These are phyloP conservation scores for Cercospora sp. DNA, from an alignment of 2,329 filamentous ascomycete species.

Conservation along the genomic window DNA sequence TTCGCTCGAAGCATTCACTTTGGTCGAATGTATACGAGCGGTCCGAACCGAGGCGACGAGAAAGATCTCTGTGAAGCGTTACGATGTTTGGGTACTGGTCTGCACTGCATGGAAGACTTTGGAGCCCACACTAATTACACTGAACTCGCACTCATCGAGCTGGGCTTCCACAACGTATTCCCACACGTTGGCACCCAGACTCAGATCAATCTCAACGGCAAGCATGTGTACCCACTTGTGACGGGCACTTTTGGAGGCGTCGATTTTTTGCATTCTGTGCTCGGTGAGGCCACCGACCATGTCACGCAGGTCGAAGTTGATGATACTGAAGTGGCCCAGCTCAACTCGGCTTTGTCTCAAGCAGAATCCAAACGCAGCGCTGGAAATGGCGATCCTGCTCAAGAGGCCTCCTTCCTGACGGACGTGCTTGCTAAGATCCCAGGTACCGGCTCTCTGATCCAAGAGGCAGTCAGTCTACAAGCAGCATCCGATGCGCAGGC, in stretches of 20 bases:
- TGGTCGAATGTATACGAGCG: conserved; percentile 50
- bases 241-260: conserved; percentile 57
- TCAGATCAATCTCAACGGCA: conserved; percentile 49
- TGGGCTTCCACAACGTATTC: conserved; percentile 55
- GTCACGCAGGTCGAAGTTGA: conserved; percentile 52
- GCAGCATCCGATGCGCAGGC: conserved; percentile 46
- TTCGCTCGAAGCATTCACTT: conserved; percentile 52
- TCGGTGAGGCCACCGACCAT: conserved; percentile 53
- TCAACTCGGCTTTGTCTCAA: conserved; percentile 47
- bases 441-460: conserved; percentile 48
- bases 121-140: conserved; percentile 58
- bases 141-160: conserved; percentile 54
- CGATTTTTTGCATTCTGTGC: conserved; percentile 53
- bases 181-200: conserved; percentile 52
- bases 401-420: conserved; percentile 55
- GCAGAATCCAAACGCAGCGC: conserved; percentile 39
- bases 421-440: conserved; percentile 75
- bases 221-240: conserved; percentile 53
- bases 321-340: conserved; percentile 50
- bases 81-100: conserved; percentile 53
- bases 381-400: conserved; percentile 36
- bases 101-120: conserved; percentile 57
- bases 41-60: conserved; percentile 45
- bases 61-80: conserved; percentile 52
- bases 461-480: conserved; percentile 51